Conservation (phyloP, 208 protist genomes). For the Porcisia hertigi region DNA sequence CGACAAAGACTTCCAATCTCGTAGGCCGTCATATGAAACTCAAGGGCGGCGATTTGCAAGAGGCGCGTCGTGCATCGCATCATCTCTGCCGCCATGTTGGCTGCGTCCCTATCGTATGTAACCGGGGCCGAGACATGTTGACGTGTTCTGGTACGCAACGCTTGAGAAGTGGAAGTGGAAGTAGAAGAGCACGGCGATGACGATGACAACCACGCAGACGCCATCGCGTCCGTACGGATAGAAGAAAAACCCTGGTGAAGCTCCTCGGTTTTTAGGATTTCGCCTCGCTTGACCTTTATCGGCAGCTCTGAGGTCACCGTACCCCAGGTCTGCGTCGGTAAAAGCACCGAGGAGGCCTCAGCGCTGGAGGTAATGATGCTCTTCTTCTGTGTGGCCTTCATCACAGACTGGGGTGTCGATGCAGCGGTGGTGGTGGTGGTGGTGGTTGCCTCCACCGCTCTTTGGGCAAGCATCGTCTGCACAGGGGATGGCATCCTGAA, state of each 20-base stretch:
- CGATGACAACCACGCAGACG: slow-evolving; percentile 6
- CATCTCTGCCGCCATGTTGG: slow-evolving; percentile 44
- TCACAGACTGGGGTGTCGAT: background rate
- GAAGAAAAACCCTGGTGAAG: background rate
- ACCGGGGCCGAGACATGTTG: background rate
- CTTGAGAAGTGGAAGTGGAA: background rate
- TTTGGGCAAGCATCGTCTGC: background rate
- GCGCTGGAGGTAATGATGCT: background rate
- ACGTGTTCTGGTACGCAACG: background rate
- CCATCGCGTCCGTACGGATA: background rate
- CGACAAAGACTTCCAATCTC: slow-evolving; percentile 55
- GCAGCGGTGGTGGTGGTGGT: background rate
- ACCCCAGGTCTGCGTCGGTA: background rate
- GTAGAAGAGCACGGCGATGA: background rate
- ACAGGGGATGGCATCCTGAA: background rate
- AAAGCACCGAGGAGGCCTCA: background rate
- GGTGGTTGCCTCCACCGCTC: background rate
- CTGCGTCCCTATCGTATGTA: slow-evolving; percentile 30
- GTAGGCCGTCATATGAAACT: slow-evolving; percentile 44
- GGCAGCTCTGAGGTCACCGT: background rate
- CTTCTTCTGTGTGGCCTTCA: background rate
- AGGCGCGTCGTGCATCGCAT: slow-evolving; percentile 54
- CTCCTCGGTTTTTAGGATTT: background rate
- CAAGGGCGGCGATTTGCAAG: slow-evolving; percentile 53
- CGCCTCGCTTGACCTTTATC: background rate